Evolutionary conservation across 805 yeast genomes (phyloP).

Genomic region (Sugiyamaella qingdaonensis): DNA sequence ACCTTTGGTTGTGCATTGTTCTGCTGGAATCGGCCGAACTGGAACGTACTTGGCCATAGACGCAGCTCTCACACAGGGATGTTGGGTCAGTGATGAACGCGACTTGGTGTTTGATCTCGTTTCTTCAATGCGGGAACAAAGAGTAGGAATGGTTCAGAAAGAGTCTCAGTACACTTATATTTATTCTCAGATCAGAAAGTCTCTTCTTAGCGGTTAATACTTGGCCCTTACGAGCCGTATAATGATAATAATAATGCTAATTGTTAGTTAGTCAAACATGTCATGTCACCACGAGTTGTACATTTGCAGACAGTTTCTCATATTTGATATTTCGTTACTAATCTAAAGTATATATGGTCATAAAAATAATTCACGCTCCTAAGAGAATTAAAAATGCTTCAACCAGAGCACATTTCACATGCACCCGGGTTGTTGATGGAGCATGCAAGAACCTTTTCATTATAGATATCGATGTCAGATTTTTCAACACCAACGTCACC

Average conservation of each 20-base stretch:
- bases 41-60: conserved; percentile 83
- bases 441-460: conserved; percentile 92
- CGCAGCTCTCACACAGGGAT: conserved; percentile 33
- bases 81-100: conserved; percentile 21
- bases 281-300: neutral
- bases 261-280: neutral
- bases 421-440: conserved; percentile 96
- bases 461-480: conserved; percentile 74
- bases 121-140: conserved; percentile 35
- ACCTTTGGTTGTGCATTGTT: conserved; percentile 80
- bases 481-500: conserved; percentile 18
- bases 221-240: neutral
- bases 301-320: no score
- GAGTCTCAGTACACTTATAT: conserved; percentile 35
- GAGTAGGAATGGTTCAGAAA: conserved; percentile 43
- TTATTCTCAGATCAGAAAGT: conserved; percentile 29
- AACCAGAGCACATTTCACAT: conserved; percentile 99
- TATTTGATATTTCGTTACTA: neutral
- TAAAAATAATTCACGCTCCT: neutral
- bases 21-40: conserved; percentile 96
- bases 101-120: conserved; percentile 32
- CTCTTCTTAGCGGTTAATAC: neutral
- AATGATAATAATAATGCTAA: neutral
- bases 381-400: conserved; percentile 13
- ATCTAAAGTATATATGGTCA: neutral